Evolutionary conservation across 2,329 filamentous ascomycete genomes (phyloP).

Genomic region (Bertia moriformis): DNA sequence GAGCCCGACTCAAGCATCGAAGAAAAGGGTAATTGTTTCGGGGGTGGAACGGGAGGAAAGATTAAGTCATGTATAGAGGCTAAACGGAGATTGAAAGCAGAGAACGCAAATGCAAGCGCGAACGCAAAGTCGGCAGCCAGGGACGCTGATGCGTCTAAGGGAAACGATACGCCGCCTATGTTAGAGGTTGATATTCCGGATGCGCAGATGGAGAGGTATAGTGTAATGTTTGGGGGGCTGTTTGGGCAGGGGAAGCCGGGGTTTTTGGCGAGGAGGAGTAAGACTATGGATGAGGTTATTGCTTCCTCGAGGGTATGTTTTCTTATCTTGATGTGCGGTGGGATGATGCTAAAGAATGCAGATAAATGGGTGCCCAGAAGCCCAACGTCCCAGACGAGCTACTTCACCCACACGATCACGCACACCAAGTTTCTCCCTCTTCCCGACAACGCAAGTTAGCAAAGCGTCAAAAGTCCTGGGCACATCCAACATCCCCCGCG

Average conservation of each 20-base stretch:
- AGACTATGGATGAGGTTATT: background rate
- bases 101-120: background rate
- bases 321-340: too few species aligned
- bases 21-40: too few species aligned
- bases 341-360: too few species aligned
- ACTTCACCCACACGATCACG: background rate
- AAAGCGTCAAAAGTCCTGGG: background rate
- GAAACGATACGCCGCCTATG: conserved; percentile 19
- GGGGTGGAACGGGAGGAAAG: too few species aligned
- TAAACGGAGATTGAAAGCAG: background rate
- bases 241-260: conserved; percentile 24
- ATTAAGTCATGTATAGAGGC: background rate
- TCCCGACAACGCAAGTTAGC: background rate
- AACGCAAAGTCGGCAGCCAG: background rate
- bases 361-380: too few species aligned
- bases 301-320: background rate
- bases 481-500: background rate
- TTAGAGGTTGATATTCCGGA: conserved; percentile 70
- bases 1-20: background rate
- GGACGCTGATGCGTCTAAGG: conserved; percentile 3
- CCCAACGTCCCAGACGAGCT: background rate
- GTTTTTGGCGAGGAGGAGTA: background rate
- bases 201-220: conserved; percentile 74
- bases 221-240: conserved; percentile 77
- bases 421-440: background rate